These are phyloP conservation scores for Trypanosoma rangeli DNA, from an alignment of 208 protist species.

Conservation along the genomic window DNA sequence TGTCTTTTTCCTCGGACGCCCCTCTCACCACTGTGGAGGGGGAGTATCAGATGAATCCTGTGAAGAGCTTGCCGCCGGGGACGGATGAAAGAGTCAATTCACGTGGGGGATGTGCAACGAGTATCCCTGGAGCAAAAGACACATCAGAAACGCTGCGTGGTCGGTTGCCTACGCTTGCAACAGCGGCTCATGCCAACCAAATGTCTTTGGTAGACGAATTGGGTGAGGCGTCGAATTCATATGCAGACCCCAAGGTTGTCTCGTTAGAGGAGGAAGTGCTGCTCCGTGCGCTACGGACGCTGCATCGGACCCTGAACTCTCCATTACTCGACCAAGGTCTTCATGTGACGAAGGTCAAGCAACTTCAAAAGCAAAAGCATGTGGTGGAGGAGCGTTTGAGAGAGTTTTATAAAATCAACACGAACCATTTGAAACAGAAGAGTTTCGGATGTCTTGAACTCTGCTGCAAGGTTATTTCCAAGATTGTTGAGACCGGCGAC, in stretches of 20 bases:
- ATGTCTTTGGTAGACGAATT: not conserved
- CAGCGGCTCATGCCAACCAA: not conserved
- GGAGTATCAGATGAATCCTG: not conserved
- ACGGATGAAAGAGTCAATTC: not conserved
- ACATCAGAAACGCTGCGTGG: not conserved
- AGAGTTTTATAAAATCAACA: not conserved
- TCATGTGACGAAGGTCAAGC: not conserved
- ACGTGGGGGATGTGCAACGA: not conserved
- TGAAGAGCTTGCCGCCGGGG: not conserved
- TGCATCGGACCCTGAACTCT: not conserved
- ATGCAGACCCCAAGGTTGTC: not conserved
- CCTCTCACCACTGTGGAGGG: not conserved
- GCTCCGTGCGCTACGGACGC: not conserved
- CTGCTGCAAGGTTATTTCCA: not conserved
- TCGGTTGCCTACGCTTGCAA: not conserved
- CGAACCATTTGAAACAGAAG: not conserved
- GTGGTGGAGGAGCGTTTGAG: not conserved
- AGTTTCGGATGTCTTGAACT: not conserved
- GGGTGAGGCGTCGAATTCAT: not conserved
- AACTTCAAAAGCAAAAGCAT: not conserved
- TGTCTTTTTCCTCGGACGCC: not conserved
- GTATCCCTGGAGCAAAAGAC: not conserved
- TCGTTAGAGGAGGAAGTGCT: not conserved
- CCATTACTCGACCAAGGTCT: no score
- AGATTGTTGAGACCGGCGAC: slow-evolving; percentile 8